Base-by-base conservation (phyloP, 306 rosid species). In the Begonia peltatifolia region DNA sequence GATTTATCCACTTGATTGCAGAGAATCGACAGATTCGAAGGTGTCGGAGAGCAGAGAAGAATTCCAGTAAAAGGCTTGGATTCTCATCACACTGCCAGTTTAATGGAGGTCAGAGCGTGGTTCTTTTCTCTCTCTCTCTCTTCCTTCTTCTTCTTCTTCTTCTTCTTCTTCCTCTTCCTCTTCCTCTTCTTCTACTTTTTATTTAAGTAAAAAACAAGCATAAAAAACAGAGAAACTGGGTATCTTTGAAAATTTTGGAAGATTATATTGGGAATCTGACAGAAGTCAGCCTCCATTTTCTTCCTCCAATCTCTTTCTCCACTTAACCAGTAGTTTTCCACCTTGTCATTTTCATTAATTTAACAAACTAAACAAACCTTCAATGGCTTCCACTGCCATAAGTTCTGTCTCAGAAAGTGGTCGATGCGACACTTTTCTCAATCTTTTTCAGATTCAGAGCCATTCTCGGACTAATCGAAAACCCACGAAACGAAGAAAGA, bases 51-150 rank as follows among this genome's bases (percentile, higher is more conserved):
- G 52, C 84, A 63, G 59, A 76, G 84, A 70, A 78, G 76, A 67
- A 71, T 44, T 47, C 68, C 87, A 41, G 68, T 77, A 20, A 77
- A 67, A 25, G 76, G 58, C 41, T 58, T 70, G 30, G 79, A 76
- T 67, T 65, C 73, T 8, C 71, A 16, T 25, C 66, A 71, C 70
- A 58, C 58, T 59, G 64, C 55, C 60, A 49, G 74, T 71, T 66
- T 78, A 46, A 71, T 54, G 41, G 82, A 89, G 95, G 97, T 89
- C 23, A 84, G 30, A 14, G 20, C 36, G 22, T 50, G 4, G 14
- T 18, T 14, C 23, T 20, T 20, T 20, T 20, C 23, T 20, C 23
- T 20, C 23, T 20, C 23, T 20, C 23, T 20, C 23, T 20, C 23
- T 3, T 20, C 23, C 23, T 20, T 20, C 2, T 20, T 20, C 23